Evolutionary conservation across 805 yeast genomes (phyloP), one percentile per base, ranked within the genome.

Genomic region (Nakazawaea pomicola): DNA sequence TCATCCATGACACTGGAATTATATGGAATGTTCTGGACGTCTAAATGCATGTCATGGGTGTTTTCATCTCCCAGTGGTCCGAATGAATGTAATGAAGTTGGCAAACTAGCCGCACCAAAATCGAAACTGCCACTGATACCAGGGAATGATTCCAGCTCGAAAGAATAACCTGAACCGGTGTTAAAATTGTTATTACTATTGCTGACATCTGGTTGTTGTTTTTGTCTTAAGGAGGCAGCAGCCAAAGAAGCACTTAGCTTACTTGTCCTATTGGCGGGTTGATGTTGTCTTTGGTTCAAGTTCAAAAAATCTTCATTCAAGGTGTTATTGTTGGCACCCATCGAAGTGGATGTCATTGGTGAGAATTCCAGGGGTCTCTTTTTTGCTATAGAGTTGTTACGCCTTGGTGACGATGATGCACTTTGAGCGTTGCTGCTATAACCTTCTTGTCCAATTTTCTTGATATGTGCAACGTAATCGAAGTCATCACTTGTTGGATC

Each of bases 401-500:
- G 18, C 21, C 33, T 20, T 21, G 38, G 30, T 15, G 38, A 40
- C 12, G 38, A 15, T 6, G 16, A 18, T 25, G 39, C 16, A 23
- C 25, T 23, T 8, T 10, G 10, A 23, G 25, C 25, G 10, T 18
- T 20, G 9, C 29, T 23, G n/a, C 17, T 29, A 32, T 38, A 36
- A 27, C 60, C 67, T 20, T 64, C 67, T 49, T 67, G 70, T 16
- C 79, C 78, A 51, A 79, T 71, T 45, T 68, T 67, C 48, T 74
- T 70, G 25, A 79, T 78, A 49, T 79, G 84, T 6, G 83, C 82
- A 11, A 77, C 75, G 49, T 79, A 79, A 54, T 78, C 81, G 47
- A 79, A 79, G 36, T 77, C 80, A 28, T 69, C 79, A 15, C 72
- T 64, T 3, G 68, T 64, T 6, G 74, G 72, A 45, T 72, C 80